Conservation (phyloP, 495 filamentous ascomycete genomes). For the Lasiosphaeris hirsuta region DNA sequence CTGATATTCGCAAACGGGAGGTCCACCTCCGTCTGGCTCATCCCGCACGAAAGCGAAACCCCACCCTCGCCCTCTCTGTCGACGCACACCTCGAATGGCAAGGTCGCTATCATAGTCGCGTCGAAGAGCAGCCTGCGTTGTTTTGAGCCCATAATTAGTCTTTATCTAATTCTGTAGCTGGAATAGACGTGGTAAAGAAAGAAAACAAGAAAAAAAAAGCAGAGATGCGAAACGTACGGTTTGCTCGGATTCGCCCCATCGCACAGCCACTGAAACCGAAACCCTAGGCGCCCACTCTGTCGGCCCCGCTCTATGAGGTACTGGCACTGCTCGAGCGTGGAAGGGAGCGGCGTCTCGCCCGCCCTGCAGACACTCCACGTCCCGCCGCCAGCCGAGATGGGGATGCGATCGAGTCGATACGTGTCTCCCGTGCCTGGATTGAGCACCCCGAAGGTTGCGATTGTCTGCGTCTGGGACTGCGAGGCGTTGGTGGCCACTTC, state of each 20-base stretch:
- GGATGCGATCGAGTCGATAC: slow-evolving; percentile 11
- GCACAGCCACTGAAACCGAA: slow-evolving; percentile 28
- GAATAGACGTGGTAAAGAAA: not conserved
- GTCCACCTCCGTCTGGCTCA: slow-evolving; percentile 8
- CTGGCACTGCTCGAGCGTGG: slow-evolving; percentile 11
- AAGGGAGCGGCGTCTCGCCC: slow-evolving; percentile 6
- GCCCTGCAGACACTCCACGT: slow-evolving; percentile 2
- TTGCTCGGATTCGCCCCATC: slow-evolving; percentile 25
- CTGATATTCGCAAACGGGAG: slow-evolving; percentile 8
- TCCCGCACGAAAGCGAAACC: slow-evolving; percentile 6
- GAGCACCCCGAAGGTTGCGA: slow-evolving; percentile 14
- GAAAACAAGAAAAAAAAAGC: not conserved
- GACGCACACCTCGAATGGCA: slow-evolving; percentile 2
- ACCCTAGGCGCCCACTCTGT: slow-evolving; percentile 8
- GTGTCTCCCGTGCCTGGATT: slow-evolving; percentile 21
- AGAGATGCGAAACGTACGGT: slow-evolving; percentile 16
- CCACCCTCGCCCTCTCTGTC: slow-evolving; percentile 6
- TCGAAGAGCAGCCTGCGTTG: slow-evolving; percentile 5
- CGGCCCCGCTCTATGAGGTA: slow-evolving; percentile 13
- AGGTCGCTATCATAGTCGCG: not conserved
- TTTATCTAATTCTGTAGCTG: not conserved
- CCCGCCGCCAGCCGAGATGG: slow-evolving; percentile 6
- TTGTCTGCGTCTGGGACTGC: not conserved
- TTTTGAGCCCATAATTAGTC: not conserved
- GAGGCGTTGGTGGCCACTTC: no score